Conservation (phyloP, 2,329 filamentous ascomycete species). For the Orbilia brochopaga region DNA sequence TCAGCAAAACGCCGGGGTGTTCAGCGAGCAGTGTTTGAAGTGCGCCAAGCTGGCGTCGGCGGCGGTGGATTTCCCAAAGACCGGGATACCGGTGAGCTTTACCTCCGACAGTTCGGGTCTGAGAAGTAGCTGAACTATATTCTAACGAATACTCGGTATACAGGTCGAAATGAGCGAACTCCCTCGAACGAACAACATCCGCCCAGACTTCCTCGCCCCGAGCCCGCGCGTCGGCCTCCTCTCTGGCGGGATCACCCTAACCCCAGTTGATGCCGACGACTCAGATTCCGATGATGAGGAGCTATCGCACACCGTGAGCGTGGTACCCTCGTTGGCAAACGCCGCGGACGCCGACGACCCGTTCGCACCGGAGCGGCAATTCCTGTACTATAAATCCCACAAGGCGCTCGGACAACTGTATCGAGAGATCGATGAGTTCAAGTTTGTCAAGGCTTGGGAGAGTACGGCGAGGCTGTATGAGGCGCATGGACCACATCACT, state of each 20-base stretch:
- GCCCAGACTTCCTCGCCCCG: slow-evolving; percentile 54
- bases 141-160: slow-evolving; percentile 59
- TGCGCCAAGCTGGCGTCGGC: slow-evolving; percentile 72
- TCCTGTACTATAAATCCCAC: slow-evolving; percentile 68
- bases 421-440: slow-evolving; percentile 73
- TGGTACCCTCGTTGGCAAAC: not conserved
- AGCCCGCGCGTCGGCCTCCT: slow-evolving; percentile 51
- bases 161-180: slow-evolving; percentile 50
- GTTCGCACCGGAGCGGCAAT: slow-evolving; percentile 12
- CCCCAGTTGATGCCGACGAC: slow-evolving; percentile 59
- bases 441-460: slow-evolving; percentile 62
- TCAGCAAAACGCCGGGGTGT: slow-evolving; percentile 63
- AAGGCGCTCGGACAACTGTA: slow-evolving; percentile 75
- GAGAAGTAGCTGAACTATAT: slow-evolving; percentile 63
- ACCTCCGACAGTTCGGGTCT: too few relatives aligned
- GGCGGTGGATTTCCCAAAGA: slow-evolving; percentile 78
- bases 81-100: slow-evolving; percentile 65
- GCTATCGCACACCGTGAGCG: slow-evolving; percentile 58
- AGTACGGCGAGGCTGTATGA: slow-evolving; percentile 25
- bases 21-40: slow-evolving; percentile 62
- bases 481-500: slow-evolving; percentile 36
- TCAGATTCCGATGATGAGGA: slow-evolving; percentile 57
- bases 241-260: slow-evolving; percentile 5
- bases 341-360: slow-evolving; percentile 27
- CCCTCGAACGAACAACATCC: slow-evolving; percentile 31